Evolutionary conservation across 148 eudicot genomes (phyloP).

Genomic region (Dysphania ambrosioides): DNA sequence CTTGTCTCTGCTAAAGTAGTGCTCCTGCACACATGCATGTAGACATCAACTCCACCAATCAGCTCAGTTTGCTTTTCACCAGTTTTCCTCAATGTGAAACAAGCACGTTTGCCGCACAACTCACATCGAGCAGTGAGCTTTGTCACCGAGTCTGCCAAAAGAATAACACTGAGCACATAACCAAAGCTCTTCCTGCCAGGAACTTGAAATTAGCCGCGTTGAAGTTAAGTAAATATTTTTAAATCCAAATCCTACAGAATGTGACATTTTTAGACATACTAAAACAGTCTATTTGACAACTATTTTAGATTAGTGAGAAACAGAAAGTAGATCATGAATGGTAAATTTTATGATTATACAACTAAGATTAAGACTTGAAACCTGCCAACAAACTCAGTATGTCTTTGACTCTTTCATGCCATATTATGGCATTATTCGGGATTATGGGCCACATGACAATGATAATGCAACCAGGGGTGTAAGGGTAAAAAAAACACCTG

Average conservation of each 20-base stretch:
- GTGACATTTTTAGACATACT: background rate
- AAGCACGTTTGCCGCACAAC: constrained; percentile 78
- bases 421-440: too few relatives aligned
- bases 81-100: constrained; percentile 84
- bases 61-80: constrained; percentile 76
- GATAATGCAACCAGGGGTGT: background rate
- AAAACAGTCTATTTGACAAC: too few relatives aligned
- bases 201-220: constrained; percentile 14
- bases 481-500: background rate
- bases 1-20: constrained; percentile 84
- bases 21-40: constrained; percentile 97
- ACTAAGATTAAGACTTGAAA: background rate
- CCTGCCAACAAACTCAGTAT: too few relatives aligned
- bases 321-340: background rate
- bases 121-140: constrained; percentile 84
- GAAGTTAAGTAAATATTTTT: too few relatives aligned
- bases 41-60: constrained; percentile 87
- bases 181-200: constrained; percentile 80
- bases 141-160: constrained; percentile 83
- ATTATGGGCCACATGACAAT: background rate
- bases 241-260: too few relatives aligned
- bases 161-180: constrained; percentile 80
- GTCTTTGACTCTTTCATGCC: too few relatives aligned
- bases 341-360: background rate
- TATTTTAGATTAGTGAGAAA: too few relatives aligned